Conservation (phyloP, 225 moss, liverwort and hornwort genomes). For the Lunularia cruciata region DNA sequence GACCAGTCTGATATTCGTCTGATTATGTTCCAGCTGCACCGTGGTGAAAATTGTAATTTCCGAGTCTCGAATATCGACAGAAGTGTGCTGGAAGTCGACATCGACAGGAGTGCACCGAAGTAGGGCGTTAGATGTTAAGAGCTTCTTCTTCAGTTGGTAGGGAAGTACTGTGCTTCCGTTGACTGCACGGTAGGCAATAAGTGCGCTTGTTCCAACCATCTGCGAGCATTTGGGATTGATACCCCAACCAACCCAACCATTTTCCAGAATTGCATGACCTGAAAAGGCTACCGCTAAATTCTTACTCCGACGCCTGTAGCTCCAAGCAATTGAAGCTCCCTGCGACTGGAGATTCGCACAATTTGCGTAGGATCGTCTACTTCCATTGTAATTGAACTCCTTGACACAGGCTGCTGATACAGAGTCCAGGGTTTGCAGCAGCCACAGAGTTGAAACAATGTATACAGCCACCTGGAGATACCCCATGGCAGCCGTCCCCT, state of each 20-base stretch:
- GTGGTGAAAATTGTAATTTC: constrained; percentile 4
- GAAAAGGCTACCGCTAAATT: constrained; percentile 7
- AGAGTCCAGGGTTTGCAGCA: neutral
- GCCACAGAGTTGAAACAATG: neutral
- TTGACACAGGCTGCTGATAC: neutral
- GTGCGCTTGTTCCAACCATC: constrained; percentile 15
- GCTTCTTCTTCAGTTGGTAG: constrained; percentile 5
- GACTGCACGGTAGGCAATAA: neutral
- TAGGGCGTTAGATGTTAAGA: neutral
- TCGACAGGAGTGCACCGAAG: neutral
- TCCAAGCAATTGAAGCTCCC: constrained; percentile 21
- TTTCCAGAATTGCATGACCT: neutral
- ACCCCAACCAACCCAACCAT: constrained; percentile 21
- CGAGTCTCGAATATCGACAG: neutral
- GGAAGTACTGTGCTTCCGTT: neutral
- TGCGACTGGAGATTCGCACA: constrained; percentile 11
- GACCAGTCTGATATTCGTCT: constrained; percentile 4
- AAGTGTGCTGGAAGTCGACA: neutral
- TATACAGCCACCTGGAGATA: neutral
- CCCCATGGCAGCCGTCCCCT: neutral
- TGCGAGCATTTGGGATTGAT: constrained; percentile 1
- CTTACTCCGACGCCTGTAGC: neutral
- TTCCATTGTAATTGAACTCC: neutral
- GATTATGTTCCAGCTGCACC: constrained; percentile 10
- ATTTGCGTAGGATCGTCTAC: neutral